Base-by-base conservation (phyloP, 164 flowering plant genomes). In the Berberis vulgaris region DNA sequence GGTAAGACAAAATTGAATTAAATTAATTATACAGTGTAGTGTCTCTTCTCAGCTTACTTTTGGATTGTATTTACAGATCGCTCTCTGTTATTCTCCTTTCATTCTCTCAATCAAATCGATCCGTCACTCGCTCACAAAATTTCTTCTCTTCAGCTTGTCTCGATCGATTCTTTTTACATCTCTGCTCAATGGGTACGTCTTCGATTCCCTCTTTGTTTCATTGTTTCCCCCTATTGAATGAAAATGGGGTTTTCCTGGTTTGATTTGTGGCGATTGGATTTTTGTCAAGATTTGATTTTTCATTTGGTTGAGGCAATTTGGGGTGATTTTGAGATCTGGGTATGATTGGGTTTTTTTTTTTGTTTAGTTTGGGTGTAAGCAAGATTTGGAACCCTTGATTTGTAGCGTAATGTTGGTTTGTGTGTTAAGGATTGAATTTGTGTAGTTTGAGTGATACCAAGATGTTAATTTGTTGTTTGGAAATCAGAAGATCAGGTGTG, bases 171-270 rank as follows among this genome's bases (percentile, higher is more conserved):
- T 7, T 12, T 10, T 10, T 26, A 10, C 54, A 47, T 52, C n/a
- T 12, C n/a, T 52, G 1, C n/a, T 52, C 54, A 52, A 52, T 52
- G 54, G 54, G 54, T 52, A 52, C n/a, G 54, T 52, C 54, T 52
- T 11, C 1, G 50, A 47, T 11, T 52, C n/a, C 54, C n/a, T 26
- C 11, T 6, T 47, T 47, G 50, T 52, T 52, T 4, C n/a, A 3
- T 4, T 10, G 10, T 52, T 52, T 26, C 0, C 3, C 3, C 4
- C n/a, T 10, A 52, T 52, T 10, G 8, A 6, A 26, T 26, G 26
- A 26, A 26, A 26, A 26, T 26, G 26, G 26, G 26, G 26, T 8
- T 8, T n/a, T 50, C 8, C 8, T 5, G 8, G 5, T 46, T 46
- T 46, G 49, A 46, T 46, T 46, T 8, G 8, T 46, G 49, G 8